Base-by-base conservation (phyloP, 495 filamentous ascomycete genomes). In the Platismatia glauca region DNA sequence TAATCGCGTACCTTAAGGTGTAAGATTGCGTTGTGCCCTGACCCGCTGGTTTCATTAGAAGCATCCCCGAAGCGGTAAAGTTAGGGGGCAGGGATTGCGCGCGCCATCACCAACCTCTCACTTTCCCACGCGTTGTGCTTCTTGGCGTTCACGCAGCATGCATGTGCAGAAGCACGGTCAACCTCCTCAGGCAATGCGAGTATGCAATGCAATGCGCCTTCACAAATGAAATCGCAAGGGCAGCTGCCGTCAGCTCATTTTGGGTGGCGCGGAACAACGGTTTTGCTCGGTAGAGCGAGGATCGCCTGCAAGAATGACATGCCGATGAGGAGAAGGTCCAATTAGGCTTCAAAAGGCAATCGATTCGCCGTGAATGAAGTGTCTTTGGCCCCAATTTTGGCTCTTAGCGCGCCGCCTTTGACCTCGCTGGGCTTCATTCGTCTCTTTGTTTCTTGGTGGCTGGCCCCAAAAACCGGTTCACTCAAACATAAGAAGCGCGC, bases 401-500 rank as follows among this genome's bases (percentile, higher is more conserved):
- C 41, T 55, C 27, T n/a, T 22, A 61, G 59, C 59, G 48, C 35
- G 46, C 31, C 50, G 22, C 24, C 34, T 55, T 34, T 46, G 16
- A 15, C 24, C 20, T 53, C 15, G 7, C 46, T 39, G 44, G 44
- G 12, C 24, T 27, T 50, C 5, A 24, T 33, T 33, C 4, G 50
- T 53, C 5, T 53, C 29, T 53, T 53, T 31, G 6, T 39, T 35
- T 43, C n/a, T 61, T 24, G 43, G 24, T 55, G 59, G 46, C 59
- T 55, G 46, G 31, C 24, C 46, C 37, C 18, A 4, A 43, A 29
- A 31, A 31, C 22, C 34, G 39, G 59, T 37, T 55, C 2, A 38
- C 37, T 61, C 53, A 33, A 33, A 20, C 59, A 43, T 61, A 61
- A 61, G 50, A 61, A 31, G 37, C 59, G 48, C 48, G 29, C 34